Percentiles rank a stretch among this genome's conserved stretches.
phyloP scores from a whole-genome alignment of 1,284 basidiomycete species.

The Calocybe gambosa region DNA sequence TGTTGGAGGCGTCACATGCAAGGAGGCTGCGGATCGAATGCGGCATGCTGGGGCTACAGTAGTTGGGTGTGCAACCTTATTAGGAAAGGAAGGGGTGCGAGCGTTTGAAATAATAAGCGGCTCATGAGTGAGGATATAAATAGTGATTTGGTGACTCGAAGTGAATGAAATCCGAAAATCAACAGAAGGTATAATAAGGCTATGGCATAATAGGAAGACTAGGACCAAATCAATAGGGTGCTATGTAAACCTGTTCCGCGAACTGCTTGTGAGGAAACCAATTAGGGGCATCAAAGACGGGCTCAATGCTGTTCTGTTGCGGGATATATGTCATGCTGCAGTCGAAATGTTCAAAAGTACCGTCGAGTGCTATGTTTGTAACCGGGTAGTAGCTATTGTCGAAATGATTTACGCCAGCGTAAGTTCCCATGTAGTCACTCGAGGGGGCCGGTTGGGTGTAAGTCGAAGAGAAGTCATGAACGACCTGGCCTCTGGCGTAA shows the following conservation, averaged over 20 bases:
- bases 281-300: background rate
- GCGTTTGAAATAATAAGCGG: constrained; percentile 52
- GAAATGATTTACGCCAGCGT: background rate
- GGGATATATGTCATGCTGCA: background rate
- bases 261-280: background rate
- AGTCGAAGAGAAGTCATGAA: background rate
- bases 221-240: background rate
- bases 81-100: constrained; percentile 59
- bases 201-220: background rate
- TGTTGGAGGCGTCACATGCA: constrained; percentile 69
- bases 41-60: constrained; percentile 59
- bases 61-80: constrained; percentile 68
- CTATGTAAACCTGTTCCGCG: background rate
- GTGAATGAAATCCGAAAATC: background rate
- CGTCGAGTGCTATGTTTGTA: background rate
- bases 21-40: constrained; percentile 59
- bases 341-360: background rate
- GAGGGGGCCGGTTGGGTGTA: no score
- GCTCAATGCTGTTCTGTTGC: background rate
- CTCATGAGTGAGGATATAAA: background rate
- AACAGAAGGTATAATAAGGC: background rate
- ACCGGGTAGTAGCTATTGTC: background rate
- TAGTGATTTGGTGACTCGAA: background rate
- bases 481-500: background rate
- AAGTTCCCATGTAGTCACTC: background rate